Evolutionary conservation across 1,139 yeast genomes (phyloP).

Genomic region (Williopsis jadinii): DNA sequence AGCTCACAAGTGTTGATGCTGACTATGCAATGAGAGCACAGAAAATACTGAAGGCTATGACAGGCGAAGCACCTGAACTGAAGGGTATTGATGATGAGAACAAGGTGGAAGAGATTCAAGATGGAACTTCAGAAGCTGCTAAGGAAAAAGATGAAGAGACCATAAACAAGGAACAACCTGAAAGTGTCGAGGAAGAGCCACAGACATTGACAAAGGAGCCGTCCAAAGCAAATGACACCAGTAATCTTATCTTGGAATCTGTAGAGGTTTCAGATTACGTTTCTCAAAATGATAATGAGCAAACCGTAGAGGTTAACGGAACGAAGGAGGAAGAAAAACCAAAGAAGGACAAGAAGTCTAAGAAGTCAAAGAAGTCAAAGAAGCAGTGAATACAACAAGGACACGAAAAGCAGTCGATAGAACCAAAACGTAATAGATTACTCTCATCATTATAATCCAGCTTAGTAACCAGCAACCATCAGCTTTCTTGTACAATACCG

Average conservation of each 20-base stretch:
- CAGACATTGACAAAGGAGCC: background rate
- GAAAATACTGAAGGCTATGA: conserved; percentile 30
- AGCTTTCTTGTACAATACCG: no score
- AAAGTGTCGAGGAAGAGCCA: background rate
- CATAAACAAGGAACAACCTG: background rate
- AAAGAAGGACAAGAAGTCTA: conserved; percentile 7
- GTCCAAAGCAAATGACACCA: background rate
- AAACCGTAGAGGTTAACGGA: conserved; percentile 5
- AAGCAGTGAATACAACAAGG: background rate
- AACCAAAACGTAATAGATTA: background rate
- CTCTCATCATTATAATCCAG: background rate
- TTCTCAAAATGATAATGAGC: conserved; percentile 15
- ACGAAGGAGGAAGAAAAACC: conserved; percentile 11
- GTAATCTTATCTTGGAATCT: conserved; percentile 32
- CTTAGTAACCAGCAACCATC: no score
- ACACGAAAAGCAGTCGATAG: background rate
- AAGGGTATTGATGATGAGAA: conserved; percentile 31
- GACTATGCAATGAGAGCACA: conserved; percentile 40
- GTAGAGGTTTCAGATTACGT: conserved; percentile 36
- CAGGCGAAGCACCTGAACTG: conserved; percentile 32
- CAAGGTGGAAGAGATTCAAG: conserved; percentile 9
- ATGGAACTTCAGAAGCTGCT: background rate
- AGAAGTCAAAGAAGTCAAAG: conserved; percentile 1
- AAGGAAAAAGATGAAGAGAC: background rate
- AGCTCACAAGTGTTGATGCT: conserved; percentile 20